phyloP scores from a whole-genome alignment of 1,284 basidiomycete genomes.

The Puccinia polysora region DNA sequence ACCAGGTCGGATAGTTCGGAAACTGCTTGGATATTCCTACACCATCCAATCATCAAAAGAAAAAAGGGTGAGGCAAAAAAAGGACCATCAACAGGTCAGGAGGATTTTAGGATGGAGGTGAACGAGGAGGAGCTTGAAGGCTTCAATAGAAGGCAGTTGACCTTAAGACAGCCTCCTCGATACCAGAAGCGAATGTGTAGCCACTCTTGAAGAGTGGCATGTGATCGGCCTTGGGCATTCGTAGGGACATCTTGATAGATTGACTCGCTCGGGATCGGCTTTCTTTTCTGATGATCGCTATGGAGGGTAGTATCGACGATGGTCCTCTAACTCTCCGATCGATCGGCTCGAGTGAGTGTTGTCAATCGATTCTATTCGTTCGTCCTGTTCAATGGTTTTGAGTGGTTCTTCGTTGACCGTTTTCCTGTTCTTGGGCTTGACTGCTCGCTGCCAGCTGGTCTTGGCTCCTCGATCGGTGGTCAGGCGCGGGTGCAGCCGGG shows the following conservation, averaged over 20 bases:
- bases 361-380: no score
- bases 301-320: background rate
- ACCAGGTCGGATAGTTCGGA: conserved; percentile 90
- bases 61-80: background rate
- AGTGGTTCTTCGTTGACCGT: no score
- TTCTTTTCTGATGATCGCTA: background rate
- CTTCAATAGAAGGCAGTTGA: conserved; percentile 31
- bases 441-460: no score
- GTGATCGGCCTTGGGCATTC: conserved; percentile 84
- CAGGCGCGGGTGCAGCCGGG: no score
- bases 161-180: conserved; percentile 52
- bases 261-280: background rate
- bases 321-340: background rate
- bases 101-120: no score
- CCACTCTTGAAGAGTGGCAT: conserved; percentile 91
- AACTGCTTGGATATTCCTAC: conserved; percentile 89
- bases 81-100: background rate
- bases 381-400: no score
- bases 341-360: no score
- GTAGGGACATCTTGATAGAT: conserved; percentile 68
- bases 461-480: no score
- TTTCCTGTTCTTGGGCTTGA: no score
- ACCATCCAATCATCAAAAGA: conserved; percentile 52
- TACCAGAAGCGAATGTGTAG: conserved; percentile 49
- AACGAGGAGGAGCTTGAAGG: background rate